Evolutionary conservation across 306 rosid species (phyloP), one percentile per base, ranked within the genome.

Genomic region (Vigna trinervia): DNA sequence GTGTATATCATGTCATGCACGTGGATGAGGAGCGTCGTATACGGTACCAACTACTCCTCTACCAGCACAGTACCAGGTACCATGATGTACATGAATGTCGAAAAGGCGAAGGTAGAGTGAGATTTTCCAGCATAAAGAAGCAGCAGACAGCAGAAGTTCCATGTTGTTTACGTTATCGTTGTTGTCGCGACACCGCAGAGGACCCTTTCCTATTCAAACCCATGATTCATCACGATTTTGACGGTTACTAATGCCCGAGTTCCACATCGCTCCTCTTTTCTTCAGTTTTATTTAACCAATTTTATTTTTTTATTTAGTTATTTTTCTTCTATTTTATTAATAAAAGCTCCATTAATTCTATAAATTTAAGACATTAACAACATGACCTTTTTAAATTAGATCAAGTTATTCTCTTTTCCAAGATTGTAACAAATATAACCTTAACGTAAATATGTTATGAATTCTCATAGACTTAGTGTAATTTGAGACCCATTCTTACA

Each of bases 81-180:
- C 12, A 32, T 73, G 79, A 73, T 52, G 75, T 63, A 43, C 36
- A 11, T 61, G 4, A 7, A 9, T 59, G 61, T 53, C 52, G 61
- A 53, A 60, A 50, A 76, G 71, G 81, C 69, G 74, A 39, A 8
- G 45, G 45, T 81, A 69, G 9, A 9, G 15, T 14, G 64, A 58
- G 56, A 80, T 34, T 58, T 74, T 66, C 57, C 45, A 51, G 22
- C 39, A 9, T 34, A 0, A 53, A 62, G 17, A 43, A 22, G 36
- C 8, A 32, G 9, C 50, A 45, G 50, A 45, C 13, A 67, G 61
- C 43, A 43, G 15, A 45, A 11, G 39, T 64, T 77, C 78, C 82
- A 77, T 56, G 70, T 71, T 46, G 26, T 60, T 58, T 58, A 77
- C 82, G 85, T 77, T 80, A 82, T 72, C 52, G 79, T 23, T 82